Conservation (phyloP, 257 asterid genomes). For the Rauvolfia tetraphylla region DNA sequence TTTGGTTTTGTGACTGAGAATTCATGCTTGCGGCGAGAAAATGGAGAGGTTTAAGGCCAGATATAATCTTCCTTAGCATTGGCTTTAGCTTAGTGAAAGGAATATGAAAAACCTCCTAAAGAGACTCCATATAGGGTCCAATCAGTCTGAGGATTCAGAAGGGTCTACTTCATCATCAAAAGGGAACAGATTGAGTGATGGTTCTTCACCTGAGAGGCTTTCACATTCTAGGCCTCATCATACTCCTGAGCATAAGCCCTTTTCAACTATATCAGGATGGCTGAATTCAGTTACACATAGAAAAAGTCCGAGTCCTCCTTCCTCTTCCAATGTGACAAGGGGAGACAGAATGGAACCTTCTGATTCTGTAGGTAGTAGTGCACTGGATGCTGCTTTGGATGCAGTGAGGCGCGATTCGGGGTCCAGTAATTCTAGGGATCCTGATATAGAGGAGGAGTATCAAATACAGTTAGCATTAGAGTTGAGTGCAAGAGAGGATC, state of each 20-base stretch:
- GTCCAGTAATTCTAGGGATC: slow-evolving; percentile 67
- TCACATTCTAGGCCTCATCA: slow-evolving; percentile 43
- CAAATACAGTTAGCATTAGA: slow-evolving; percentile 90
- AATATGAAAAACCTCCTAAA: slow-evolving; percentile 75
- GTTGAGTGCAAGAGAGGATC: slow-evolving; percentile 95
- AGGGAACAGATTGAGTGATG: slow-evolving; percentile 47
- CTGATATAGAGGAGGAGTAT: slow-evolving; percentile 86
- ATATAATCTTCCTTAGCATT: slow-evolving; percentile 48
- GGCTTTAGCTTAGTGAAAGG: slow-evolving; percentile 27
- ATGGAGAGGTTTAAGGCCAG: slow-evolving; percentile 54
- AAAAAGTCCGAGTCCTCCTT: slow-evolving; percentile 69
- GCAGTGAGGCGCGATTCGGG: slow-evolving; percentile 55
- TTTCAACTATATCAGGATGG: slow-evolving; percentile 90
- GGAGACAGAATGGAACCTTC: slow-evolving; percentile 58
- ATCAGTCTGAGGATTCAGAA: slow-evolving; percentile 67
- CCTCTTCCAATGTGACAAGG: slow-evolving; percentile 54
- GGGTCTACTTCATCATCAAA: slow-evolving; percentile 63
- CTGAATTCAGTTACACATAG: slow-evolving; percentile 70
- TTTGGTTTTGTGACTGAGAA: slow-evolving; percentile 24
- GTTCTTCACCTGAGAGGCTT: slow-evolving; percentile 44
- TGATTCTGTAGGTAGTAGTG: slow-evolving; percentile 70
- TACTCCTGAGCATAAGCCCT: slow-evolving; percentile 63
- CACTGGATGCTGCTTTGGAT: slow-evolving; percentile 64
- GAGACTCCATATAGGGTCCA: slow-evolving; percentile 78
- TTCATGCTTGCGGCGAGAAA: slow-evolving; percentile 48